Evolutionary conservation across 1,284 basidiomycete species (phyloP).

Genomic region (Boletellus sp.): DNA sequence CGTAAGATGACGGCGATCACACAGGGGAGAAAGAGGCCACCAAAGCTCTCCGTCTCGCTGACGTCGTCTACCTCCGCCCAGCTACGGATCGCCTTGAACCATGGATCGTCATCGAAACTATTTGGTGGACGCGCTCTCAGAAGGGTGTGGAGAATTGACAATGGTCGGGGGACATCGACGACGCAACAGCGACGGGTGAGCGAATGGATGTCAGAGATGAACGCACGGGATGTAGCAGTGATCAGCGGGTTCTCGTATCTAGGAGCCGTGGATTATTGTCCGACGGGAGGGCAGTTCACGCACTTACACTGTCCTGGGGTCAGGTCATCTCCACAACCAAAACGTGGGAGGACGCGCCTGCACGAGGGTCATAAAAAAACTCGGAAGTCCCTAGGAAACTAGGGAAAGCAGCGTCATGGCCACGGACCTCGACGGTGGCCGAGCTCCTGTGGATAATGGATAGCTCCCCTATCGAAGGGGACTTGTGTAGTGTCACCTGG

Average conservation of each 20-base stretch:
- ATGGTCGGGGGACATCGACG: conserved; percentile 62
- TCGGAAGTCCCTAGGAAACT: conserved; percentile 49
- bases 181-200: conserved; percentile 54
- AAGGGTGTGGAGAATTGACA: conserved; percentile 54
- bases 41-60: conserved; percentile 72
- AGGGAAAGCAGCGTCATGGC: conserved; percentile 42
- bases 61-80: conserved; percentile 74
- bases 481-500: conserved; percentile 2
- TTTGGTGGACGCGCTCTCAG: conserved; percentile 45
- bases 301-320: conserved; percentile 26
- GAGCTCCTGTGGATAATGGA: conserved; percentile 51
- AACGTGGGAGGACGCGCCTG: conserved; percentile 37
- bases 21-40: conserved; percentile 40
- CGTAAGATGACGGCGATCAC: background rate
- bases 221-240: conserved; percentile 65
- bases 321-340: conserved; percentile 9
- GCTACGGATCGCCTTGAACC: conserved; percentile 58
- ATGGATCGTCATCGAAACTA: conserved; percentile 22
- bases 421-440: conserved; percentile 62
- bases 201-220: conserved; percentile 65
- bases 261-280: conserved; percentile 9
- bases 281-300: background rate
- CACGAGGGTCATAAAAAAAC: conserved; percentile 65
- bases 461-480: conserved; percentile 20
- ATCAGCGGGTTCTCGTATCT: conserved; percentile 75